Conservation (phyloP, 306 rosid genomes). For the Vigna reflexopilosa region DNA sequence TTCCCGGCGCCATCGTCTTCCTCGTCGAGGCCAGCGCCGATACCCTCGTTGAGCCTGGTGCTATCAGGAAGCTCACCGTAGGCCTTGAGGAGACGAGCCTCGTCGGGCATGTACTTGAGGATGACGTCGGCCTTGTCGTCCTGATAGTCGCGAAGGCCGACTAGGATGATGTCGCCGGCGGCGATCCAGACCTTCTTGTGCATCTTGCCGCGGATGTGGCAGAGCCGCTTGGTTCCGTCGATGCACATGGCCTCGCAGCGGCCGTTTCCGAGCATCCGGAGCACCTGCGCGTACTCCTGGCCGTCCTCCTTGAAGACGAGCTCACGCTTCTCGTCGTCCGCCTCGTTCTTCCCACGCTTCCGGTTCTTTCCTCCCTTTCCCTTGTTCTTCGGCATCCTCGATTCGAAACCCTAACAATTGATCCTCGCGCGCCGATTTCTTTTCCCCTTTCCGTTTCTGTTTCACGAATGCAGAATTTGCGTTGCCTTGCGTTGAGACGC, state of each 20-base stretch:
- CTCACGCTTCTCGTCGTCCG: constrained; percentile 67
- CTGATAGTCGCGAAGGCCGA: constrained; percentile 68
- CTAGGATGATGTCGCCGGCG: constrained; percentile 68
- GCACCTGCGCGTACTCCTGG: constrained; percentile 68
- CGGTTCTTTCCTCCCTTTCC: constrained; percentile 79
- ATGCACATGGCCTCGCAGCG: constrained; percentile 62
- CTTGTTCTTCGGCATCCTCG: constrained; percentile 69
- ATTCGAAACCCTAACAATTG: background rate
- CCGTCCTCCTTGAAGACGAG: constrained; percentile 74
- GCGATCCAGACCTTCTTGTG: constrained; percentile 69
- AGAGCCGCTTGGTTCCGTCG: constrained; percentile 55
- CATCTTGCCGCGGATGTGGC: constrained; percentile 63
- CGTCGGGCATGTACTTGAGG: constrained; percentile 71
- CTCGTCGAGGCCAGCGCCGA: constrained; percentile 58
- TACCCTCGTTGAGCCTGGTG: constrained; percentile 60
- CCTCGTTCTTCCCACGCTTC: constrained; percentile 72
- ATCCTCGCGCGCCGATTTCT: background rate
- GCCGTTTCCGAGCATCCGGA: constrained; percentile 64
- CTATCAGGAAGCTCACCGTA: constrained; percentile 68
- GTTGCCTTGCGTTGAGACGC: background rate
- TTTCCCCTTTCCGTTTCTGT: background rate
- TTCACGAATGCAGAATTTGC: background rate
- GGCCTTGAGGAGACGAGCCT: constrained; percentile 70
- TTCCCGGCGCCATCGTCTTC: constrained; percentile 56
- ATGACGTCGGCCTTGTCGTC: constrained; percentile 74